Base-by-base conservation (phyloP, 1,284 basidiomycete genomes). In the Fomitopsis pinicola region DNA sequence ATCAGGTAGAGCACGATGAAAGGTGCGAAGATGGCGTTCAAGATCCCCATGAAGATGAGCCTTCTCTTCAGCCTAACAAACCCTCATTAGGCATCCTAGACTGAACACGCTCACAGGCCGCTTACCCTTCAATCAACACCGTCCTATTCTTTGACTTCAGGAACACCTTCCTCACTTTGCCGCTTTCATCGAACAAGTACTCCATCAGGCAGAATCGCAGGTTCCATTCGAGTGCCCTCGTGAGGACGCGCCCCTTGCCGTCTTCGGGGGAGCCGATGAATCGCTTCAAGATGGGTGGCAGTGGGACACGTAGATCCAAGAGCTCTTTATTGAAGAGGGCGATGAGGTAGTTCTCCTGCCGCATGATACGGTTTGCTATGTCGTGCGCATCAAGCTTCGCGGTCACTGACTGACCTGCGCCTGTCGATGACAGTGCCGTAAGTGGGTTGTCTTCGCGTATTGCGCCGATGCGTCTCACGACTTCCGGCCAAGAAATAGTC, bases 311-410 rank as follows among this genome's bases (percentile, higher is more conserved):
- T 14, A 98, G 82, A 74, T 99, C 92, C 52, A 99, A 80, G 3
- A 98, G 76, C 67, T 97, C 95, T 71, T 98, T 98, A 79, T 98
- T 98, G 78, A 99, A 98, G 15, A 99, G 77, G 0, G 97, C 96
- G 62, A 98, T 97, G 56, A 99, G 83, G 74, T 98, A 99, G 76
- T 99, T 99, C 74, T 98, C 95, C 73, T 97, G 94, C 19, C 97
- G 86, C 86, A 99, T 88, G 70, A 99, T 97, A 54, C 97, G 91
- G 72, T 96, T 97, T 5, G 95, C 95, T 59, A 97, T 86, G 72
- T 98, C 96, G 73, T 99, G 97, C 0, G 97, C 97, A 70, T 99
- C 97, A 12, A 98, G 85, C 74, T 93, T 95, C 35, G 88, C 89
- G 0, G 85, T 85, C 12, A 80, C 73, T 76, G 82, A 71, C 75